phyloP scores from a whole-genome alignment of 495 filamentous ascomycete species.

The Aspergillus haitiensis region DNA sequence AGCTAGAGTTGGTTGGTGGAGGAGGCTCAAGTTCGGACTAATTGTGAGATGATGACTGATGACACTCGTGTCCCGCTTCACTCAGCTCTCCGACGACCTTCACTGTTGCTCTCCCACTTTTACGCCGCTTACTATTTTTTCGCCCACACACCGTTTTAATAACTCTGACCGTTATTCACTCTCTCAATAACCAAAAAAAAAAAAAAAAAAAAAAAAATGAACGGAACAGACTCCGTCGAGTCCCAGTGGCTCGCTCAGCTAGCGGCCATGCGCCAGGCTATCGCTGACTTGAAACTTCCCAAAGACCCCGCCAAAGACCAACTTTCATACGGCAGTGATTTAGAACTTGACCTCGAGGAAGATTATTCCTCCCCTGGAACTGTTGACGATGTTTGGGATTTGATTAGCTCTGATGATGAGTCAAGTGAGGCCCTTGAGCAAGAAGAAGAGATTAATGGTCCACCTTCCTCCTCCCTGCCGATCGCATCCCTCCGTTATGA shows the following conservation, averaged over 20 bases:
- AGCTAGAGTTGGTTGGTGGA: not conserved
- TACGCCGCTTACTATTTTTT: not conserved
- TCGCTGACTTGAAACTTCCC: constrained; percentile 66
- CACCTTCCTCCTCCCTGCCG: constrained; percentile 22
- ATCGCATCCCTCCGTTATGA: constrained; percentile 33
- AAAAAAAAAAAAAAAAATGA: constrained; percentile 38
- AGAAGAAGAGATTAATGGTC: constrained; percentile 25
- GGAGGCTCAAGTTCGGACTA: not conserved
- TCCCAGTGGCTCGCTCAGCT: constrained; percentile 72
- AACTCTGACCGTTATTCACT: not conserved
- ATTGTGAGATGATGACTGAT: not conserved
- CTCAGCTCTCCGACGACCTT: not conserved
- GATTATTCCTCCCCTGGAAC: constrained; percentile 60
- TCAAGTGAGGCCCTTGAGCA: constrained; percentile 50
- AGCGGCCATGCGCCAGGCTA: constrained; percentile 67
- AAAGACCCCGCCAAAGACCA: constrained; percentile 42
- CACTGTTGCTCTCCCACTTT: not conserved
- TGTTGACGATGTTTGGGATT: constrained; percentile 85
- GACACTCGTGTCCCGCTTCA: not conserved
- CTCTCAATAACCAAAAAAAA: not conserved
- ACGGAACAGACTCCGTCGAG: constrained; percentile 44
- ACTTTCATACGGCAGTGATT: constrained; percentile 54
- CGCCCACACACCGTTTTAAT: not conserved
- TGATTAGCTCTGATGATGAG: constrained; percentile 72
- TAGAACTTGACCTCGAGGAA: constrained; percentile 61